Evolutionary conservation across 202 grass and related monocot genomes (phyloP).

Genomic region (Brachypodium distachyon): DNA sequence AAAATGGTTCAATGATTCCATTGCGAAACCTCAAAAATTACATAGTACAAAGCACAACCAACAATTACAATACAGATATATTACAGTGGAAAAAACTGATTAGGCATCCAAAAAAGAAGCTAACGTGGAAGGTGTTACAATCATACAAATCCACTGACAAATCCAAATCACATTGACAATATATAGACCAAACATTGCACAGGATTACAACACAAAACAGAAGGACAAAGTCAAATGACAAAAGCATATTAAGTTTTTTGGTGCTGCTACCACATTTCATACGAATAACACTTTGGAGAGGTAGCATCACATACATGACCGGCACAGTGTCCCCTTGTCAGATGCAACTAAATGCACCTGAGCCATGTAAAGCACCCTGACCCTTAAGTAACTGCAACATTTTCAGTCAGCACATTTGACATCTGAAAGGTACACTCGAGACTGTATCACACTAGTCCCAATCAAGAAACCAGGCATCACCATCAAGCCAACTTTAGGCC

Average conservation of each 20-base stretch:
- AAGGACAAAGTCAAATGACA: not conserved
- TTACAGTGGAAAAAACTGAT: not conserved
- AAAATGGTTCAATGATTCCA: no score
- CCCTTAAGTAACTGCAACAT: not conserved
- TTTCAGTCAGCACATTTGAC: conserved; percentile 55
- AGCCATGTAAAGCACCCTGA: not conserved
- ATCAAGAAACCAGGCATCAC: conserved; percentile 95
- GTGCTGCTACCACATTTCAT: conserved; percentile 1
- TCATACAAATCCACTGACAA: not conserved
- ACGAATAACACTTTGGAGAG: not conserved
- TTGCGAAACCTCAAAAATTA: no score
- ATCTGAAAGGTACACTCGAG: conserved; percentile 65
- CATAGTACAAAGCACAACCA: no score
- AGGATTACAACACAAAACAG: not conserved
- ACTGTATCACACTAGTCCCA: conserved; percentile 54
- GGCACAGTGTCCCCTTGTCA: not conserved
- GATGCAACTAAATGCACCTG: not conserved
- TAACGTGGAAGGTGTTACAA: not conserved
- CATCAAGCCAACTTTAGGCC: conserved; percentile 83
- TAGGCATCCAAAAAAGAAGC: not conserved
- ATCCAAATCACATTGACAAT: not conserved
- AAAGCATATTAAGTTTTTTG: not conserved
- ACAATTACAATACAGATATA: not conserved
- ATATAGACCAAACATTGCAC: not conserved
- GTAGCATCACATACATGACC: conserved; percentile 8